Evolutionary conservation across 2,329 filamentous ascomycete species (phyloP).

Genomic region (Aphanoascus verrucosus): DNA sequence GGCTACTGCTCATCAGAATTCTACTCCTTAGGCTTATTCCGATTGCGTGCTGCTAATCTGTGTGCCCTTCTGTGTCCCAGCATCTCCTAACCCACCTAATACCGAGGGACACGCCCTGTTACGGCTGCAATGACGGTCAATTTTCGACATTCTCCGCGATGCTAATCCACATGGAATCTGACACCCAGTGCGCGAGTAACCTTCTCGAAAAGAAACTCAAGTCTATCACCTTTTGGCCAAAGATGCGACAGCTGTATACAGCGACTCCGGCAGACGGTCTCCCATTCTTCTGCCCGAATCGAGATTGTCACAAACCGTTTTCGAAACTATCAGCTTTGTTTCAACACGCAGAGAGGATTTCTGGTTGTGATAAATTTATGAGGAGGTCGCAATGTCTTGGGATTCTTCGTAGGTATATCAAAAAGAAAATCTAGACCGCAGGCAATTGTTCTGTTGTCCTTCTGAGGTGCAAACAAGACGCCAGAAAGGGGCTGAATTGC

Average conservation of each 20-base stretch:
- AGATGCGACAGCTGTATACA: not conserved
- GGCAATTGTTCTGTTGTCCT: too few relatives aligned
- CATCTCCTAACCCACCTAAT: slow-evolving; percentile 18
- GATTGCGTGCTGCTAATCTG: not conserved
- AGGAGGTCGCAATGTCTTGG: not conserved
- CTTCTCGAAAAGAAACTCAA: not conserved
- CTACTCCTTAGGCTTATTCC: not conserved
- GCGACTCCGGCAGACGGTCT: not conserved
- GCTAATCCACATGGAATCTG: slow-evolving; percentile 22
- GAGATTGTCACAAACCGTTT: slow-evolving; percentile 11
- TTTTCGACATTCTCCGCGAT: slow-evolving; percentile 21
- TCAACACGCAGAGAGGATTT: slow-evolving; percentile 19
- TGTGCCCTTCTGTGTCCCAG: slow-evolving; percentile 6
- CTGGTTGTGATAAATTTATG: not conserved
- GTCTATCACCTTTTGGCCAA: not conserved
- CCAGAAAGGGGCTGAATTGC: too few relatives aligned
- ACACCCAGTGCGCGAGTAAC: slow-evolving; percentile 15
- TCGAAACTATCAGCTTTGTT: slow-evolving; percentile 16
- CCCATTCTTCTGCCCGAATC: slow-evolving; percentile 17
- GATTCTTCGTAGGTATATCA: not conserved
- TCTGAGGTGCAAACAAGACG: too few relatives aligned
- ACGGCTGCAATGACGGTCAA: slow-evolving; percentile 15
- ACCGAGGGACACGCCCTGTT: slow-evolving; percentile 15
- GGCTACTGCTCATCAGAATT: not conserved
- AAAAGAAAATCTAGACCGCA: not conserved